phyloP scores from a whole-genome alignment of 495 filamentous ascomycete genomes.

The Aspergillus haitiensis region DNA sequence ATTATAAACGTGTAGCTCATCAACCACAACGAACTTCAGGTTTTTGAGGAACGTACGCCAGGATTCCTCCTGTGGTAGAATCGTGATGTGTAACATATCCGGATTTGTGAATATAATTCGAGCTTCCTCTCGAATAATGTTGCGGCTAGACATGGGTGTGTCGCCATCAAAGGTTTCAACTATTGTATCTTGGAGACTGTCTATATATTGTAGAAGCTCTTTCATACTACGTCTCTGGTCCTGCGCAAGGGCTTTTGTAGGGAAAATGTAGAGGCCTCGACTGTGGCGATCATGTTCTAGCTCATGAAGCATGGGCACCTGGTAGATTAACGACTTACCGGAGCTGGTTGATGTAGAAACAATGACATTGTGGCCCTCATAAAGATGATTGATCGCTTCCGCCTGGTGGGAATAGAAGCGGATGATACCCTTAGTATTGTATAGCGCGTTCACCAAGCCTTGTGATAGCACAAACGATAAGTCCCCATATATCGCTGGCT shows the following conservation, averaged over 20 bases:
- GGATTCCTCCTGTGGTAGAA: slow-evolving; percentile 84
- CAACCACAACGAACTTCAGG: slow-evolving; percentile 83
- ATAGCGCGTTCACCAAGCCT: slow-evolving; percentile 88
- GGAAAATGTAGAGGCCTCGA: slow-evolving; percentile 96
- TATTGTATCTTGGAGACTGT: slow-evolving; percentile 67
- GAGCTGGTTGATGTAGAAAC: slow-evolving; percentile 94
- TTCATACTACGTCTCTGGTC: slow-evolving; percentile 89
- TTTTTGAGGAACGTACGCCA: slow-evolving; percentile 91
- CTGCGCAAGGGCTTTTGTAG: slow-evolving; percentile 95
- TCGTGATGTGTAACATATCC: slow-evolving; percentile 95
- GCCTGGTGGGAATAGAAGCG: slow-evolving; percentile 92
- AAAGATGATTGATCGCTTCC: slow-evolving; percentile 88
- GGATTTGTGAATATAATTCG: slow-evolving; percentile 97
- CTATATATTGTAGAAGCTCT: slow-evolving; percentile 79
- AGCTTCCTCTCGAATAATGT: slow-evolving; percentile 80
- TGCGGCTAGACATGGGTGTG: slow-evolving; percentile 77
- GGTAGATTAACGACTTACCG: slow-evolving; percentile 95
- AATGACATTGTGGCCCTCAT: slow-evolving; percentile 83
- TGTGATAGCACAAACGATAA: slow-evolving; percentile 86
- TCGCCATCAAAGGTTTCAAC: slow-evolving; percentile 98
- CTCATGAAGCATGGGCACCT: slow-evolving; percentile 86
- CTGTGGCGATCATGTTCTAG: slow-evolving; percentile 75
- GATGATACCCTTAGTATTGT: slow-evolving; percentile 83
- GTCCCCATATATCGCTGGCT: slow-evolving; percentile 79
- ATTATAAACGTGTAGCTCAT: slow-evolving; percentile 95